A percentile compares a stretch with the other conserved stretches of the same genome.
Conservation (phyloP, 768 basidiomycete species). For the Exidia glandulosa region DNA sequence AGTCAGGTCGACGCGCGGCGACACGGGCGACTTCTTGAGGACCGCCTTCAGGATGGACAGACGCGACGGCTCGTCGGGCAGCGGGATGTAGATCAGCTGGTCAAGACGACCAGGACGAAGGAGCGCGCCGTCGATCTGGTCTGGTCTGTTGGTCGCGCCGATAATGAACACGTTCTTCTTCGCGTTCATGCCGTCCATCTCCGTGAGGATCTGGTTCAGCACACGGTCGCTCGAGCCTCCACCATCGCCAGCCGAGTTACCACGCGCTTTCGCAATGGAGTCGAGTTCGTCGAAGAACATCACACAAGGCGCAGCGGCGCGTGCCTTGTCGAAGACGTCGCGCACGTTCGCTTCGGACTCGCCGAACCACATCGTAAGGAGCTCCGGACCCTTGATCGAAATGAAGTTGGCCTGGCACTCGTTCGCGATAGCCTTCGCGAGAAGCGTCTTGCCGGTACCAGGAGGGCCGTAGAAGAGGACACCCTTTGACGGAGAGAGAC, state of each 20-base stretch:
- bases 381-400: constrained; percentile 97
- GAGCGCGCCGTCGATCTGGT: constrained; percentile 88
- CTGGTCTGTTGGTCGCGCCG: constrained; percentile 92
- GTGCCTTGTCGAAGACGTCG: constrained; percentile 99
- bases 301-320: constrained; percentile 97
- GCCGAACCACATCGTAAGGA: constrained; percentile 99
- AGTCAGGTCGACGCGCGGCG: constrained; percentile 65
- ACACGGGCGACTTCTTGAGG: constrained; percentile 86
- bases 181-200: constrained; percentile 98
- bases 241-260: constrained; percentile 72
- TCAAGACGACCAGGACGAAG: constrained; percentile 97
- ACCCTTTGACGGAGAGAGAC: constrained; percentile 99
- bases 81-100: constrained; percentile 97
- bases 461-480: constrained; percentile 99
- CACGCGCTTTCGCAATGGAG: constrained; percentile 96
- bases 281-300: constrained; percentile 99
- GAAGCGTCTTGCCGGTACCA: constrained; percentile 98
- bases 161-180: constrained; percentile 99
- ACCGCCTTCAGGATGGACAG: constrained; percentile 83
- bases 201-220: constrained; percentile 91
- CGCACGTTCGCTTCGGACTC: constrained; percentile 99
- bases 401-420: constrained; percentile 99
- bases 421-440: constrained; percentile 98
- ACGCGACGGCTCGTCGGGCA: constrained; percentile 89
- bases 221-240: constrained; percentile 98